A percentile compares a stretch with the other conserved stretches of the same genome.
Evolutionary conservation across 495 filamentous ascomycete species (phyloP).

Genomic region (Glonium stellatum): DNA sequence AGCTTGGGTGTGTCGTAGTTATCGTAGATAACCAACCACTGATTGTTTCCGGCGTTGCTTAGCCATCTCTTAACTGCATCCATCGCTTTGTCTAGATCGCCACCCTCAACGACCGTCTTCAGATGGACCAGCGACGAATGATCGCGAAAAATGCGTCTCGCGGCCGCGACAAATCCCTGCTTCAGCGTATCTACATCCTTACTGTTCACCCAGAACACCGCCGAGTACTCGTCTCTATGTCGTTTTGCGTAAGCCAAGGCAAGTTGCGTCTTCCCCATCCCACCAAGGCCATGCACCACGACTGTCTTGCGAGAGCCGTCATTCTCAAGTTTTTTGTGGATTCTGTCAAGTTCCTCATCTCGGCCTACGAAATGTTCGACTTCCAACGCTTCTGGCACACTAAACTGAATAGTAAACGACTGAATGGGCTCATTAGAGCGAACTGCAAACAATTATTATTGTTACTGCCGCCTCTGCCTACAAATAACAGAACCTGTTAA

Average conservation of each 20-base stretch:
- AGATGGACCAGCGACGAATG: constrained; percentile 24
- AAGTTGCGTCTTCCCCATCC: constrained; percentile 20
- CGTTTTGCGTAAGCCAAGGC: constrained; percentile 13
- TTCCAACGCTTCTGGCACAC: constrained; percentile 5
- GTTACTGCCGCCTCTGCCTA: background rate
- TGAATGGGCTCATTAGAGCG: constrained; percentile 4
- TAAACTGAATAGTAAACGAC: constrained; percentile 12
- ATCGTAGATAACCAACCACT: constrained; percentile 35
- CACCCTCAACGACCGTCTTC: constrained; percentile 8
- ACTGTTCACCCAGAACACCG: constrained; percentile 22
- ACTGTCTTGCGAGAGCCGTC: constrained; percentile 25
- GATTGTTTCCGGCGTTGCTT: constrained; percentile 23
- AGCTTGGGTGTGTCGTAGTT: constrained; percentile 32
- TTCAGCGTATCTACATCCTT: constrained; percentile 32
- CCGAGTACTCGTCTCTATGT: constrained; percentile 13
- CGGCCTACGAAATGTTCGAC: constrained; percentile 14
- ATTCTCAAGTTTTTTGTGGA: constrained; percentile 25
- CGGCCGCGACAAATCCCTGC: constrained; percentile 32
- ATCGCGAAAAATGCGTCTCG: constrained; percentile 31
- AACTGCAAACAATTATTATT: constrained; percentile 14
- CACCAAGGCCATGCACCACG: constrained; percentile 25
- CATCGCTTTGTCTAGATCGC: constrained; percentile 28
- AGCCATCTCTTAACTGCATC: constrained; percentile 37
- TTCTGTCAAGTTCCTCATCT: constrained; percentile 27
- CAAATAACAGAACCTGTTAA: too few relatives aligned